Base-by-base conservation (phyloP, 306 rosid genomes). In the Trifolium subterraneum region DNA sequence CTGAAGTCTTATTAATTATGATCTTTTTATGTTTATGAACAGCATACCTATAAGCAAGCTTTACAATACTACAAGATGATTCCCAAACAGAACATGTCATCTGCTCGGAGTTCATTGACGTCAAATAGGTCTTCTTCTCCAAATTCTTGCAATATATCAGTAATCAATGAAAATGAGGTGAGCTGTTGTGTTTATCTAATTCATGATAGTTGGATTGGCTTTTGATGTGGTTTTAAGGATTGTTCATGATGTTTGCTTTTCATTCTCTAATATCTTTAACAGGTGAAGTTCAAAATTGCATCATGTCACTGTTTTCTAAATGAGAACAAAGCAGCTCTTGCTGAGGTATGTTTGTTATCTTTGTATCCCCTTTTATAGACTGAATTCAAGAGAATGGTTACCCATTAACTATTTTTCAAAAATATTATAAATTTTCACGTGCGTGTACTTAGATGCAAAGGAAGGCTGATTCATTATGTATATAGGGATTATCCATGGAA, bases 211-310 rank as follows among this genome's bases (percentile, higher is more conserved):
- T 58, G 38, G 77, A 63, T 55, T 64, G 59, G 2, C 29, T 68
- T 66, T 68, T 63, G 29, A 33, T 47, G 62, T 33, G 66, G 31
- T 74, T 80, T 25, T 36, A 18, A 38, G 56, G 68, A 22, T 63
- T 80, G 36, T 70, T 70, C 42, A 70, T 77, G 16, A n/a, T 10
- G 64, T 23, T 74, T n/a, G 18, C 44, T 19, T 71, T 78, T 76
- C 27, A 42, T 42, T 80, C 72, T 42, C 66, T 29, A 60, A 60
- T 60, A 12, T 15, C 54, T 70, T 35, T 48, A 79, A 80, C 88
- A 95, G 99, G 96, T 95, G 86, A 95, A 90, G 84, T 95, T 92
- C 85, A 95, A 95, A 85, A 83, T 90, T 52, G 98, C 99, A 33
- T 95, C 98, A 35, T 88, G 92, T 81, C 88, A 90, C 70, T 86